A percentile compares a stretch with the other conserved stretches of the same genome.
Conservation (phyloP, 257 asterid species). For the Lantana camara region DNA sequence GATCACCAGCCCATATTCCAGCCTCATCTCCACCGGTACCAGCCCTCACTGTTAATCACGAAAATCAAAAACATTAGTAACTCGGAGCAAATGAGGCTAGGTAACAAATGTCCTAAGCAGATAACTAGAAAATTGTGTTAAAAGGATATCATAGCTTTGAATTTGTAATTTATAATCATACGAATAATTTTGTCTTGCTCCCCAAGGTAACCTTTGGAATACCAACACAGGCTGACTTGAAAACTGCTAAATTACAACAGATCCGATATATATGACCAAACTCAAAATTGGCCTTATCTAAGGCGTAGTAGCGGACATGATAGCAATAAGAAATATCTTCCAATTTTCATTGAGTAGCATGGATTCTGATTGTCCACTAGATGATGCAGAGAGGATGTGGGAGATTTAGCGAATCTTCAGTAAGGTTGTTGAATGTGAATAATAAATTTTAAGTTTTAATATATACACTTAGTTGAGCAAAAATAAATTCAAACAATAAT, state of each 20-base stretch:
- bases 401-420: conserved; percentile 1
- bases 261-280: conserved; percentile 10
- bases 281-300: conserved; percentile 4
- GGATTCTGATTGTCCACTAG: background rate
- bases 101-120: background rate
- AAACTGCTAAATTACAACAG: conserved; percentile 21
- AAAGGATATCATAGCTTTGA: background rate
- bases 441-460: conserved; percentile 14
- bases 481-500: conserved; percentile 9
- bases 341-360: conserved; percentile 20
- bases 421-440: conserved; percentile 17
- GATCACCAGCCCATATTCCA: conserved; percentile 99
- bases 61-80: conserved; percentile 23
- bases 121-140: conserved; percentile 10
- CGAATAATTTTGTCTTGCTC: background rate
- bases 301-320: conserved; percentile 20
- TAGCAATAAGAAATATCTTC: conserved; percentile 21
- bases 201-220: background rate
- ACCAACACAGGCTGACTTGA: background rate
- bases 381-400: conserved; percentile 2
- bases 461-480: conserved; percentile 5
- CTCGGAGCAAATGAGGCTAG: background rate
- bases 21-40: conserved; percentile 99
- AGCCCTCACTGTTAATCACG: conserved; percentile 79
- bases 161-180: conserved; percentile 1